These are phyloP conservation scores for Dichotomopilus funicola DNA, from an alignment of 2,329 filamentous ascomycete species.

Conservation along the genomic window DNA sequence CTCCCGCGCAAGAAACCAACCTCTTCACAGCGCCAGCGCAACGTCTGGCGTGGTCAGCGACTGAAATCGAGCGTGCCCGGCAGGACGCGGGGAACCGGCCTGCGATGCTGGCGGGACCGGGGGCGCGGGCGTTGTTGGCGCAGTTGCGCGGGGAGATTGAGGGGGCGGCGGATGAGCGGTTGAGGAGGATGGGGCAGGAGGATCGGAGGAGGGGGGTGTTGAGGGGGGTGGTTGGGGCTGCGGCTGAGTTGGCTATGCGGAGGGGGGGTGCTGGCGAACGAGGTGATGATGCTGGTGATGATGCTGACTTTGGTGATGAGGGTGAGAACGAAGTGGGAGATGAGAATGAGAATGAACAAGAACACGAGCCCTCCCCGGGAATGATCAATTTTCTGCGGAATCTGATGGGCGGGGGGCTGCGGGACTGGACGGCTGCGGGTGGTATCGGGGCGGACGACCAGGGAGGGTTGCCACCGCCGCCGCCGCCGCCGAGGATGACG, in stretches of 20 bases:
- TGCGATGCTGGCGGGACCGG: neutral
- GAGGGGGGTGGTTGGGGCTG: neutral
- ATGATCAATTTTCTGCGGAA: neutral
- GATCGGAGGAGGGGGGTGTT: neutral
- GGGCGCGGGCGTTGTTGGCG: neutral
- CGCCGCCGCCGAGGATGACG: too few relatives aligned
- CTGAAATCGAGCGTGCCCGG: slow-evolving; percentile 11
- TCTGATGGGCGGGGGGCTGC: neutral
- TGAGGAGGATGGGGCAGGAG: neutral
- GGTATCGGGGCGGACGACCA: neutral
- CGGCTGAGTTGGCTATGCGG: neutral
- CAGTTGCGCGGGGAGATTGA: slow-evolving; percentile 2
- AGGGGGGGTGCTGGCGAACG: neutral
- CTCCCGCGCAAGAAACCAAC: slow-evolving; percentile 55
- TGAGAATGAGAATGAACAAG: neutral
- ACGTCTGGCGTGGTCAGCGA: slow-evolving; percentile 36
- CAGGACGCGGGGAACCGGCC: neutral
- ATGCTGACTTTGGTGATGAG: neutral
- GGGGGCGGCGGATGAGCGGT: neutral
- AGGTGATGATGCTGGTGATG: neutral
- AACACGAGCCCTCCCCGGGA: neutral
- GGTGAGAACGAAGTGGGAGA: neutral
- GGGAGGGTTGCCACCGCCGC: neutral
- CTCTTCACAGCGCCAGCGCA: slow-evolving; percentile 41
- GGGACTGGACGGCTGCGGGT: neutral